These are phyloP conservation scores for Coleophoma crateriformis DNA, from an alignment of 2,329 filamentous ascomycete genomes.

Conservation along the genomic window DNA sequence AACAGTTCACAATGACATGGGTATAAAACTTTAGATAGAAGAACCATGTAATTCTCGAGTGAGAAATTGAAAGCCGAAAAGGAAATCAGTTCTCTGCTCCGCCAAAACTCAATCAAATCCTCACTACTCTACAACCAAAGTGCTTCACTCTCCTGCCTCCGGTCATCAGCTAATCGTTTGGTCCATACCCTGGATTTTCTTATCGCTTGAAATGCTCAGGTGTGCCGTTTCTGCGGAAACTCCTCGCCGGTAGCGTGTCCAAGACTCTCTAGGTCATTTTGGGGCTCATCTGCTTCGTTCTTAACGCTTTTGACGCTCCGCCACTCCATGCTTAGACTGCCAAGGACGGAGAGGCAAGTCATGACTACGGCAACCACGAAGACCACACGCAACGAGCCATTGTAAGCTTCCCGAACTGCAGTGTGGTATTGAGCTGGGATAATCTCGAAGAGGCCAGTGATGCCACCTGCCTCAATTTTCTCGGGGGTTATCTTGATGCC, in stretches of 20 bases:
- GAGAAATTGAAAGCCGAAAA: too few relatives aligned
- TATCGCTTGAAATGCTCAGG: not conserved
- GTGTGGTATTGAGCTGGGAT: constrained; percentile 34
- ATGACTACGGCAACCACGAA: constrained; percentile 57
- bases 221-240: not conserved
- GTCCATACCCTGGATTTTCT: not conserved
- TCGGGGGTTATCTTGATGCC: constrained; percentile 2
- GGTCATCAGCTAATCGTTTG: not conserved
- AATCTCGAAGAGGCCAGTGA: constrained; percentile 40
- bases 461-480: constrained; percentile 30
- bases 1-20: too few relatives aligned
- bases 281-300: not conserved
- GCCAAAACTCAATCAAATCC: not conserved
- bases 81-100: not conserved
- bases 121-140: not conserved
- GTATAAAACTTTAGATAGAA: too few relatives aligned
- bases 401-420: constrained; percentile 50
- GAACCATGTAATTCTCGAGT: not conserved
- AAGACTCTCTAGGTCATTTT: not conserved
- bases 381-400: constrained; percentile 48
- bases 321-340: constrained; percentile 55
- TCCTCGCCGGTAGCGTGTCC: not conserved
- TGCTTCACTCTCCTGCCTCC: not conserved
- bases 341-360: constrained; percentile 47
- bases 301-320: constrained; percentile 20